These are phyloP conservation scores for Candida sanyaensis DNA, from an alignment of 1,139 yeast genomes.

Conservation along the genomic window DNA sequence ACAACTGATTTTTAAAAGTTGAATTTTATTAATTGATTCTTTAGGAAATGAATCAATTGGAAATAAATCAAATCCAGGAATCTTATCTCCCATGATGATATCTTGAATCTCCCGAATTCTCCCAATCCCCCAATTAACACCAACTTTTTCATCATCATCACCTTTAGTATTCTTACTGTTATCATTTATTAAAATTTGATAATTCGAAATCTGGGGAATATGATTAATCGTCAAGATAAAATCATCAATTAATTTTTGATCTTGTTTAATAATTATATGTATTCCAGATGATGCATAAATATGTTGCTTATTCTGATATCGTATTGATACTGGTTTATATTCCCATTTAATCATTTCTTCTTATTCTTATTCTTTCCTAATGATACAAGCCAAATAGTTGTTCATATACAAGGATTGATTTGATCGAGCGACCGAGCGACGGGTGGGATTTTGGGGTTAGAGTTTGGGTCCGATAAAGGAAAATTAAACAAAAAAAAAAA, in stretches of 20 bases:
- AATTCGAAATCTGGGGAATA: constrained; percentile 17
- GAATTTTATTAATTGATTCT: not conserved
- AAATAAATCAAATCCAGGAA: constrained; percentile 28
- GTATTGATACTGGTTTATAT: constrained; percentile 28
- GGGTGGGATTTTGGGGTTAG: too few relatives aligned
- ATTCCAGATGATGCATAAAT: constrained; percentile 30
- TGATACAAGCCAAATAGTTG: too few relatives aligned
- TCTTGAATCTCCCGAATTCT: constrained; percentile 3
- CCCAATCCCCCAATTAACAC: constrained; percentile 3
- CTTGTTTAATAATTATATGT: constrained; percentile 19
- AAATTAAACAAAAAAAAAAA: too few relatives aligned
- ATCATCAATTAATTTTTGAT: constrained; percentile 14
- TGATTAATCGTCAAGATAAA: constrained; percentile 21
- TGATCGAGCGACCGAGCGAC: too few relatives aligned
- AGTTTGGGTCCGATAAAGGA: too few relatives aligned
- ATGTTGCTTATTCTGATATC: constrained; percentile 21
- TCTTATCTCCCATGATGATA: constrained; percentile 13
- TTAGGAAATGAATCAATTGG: constrained; percentile 24
- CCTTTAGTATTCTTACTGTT: too few relatives aligned
- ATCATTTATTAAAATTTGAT: constrained; percentile 21
- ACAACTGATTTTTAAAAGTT: not conserved
- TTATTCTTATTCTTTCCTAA: too few relatives aligned
- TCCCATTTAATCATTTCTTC: not conserved
- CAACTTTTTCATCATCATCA: constrained; percentile 6
- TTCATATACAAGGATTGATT: too few relatives aligned